phyloP scores from a whole-genome alignment of 805 yeast species.

The Lachancea meyersii region DNA sequence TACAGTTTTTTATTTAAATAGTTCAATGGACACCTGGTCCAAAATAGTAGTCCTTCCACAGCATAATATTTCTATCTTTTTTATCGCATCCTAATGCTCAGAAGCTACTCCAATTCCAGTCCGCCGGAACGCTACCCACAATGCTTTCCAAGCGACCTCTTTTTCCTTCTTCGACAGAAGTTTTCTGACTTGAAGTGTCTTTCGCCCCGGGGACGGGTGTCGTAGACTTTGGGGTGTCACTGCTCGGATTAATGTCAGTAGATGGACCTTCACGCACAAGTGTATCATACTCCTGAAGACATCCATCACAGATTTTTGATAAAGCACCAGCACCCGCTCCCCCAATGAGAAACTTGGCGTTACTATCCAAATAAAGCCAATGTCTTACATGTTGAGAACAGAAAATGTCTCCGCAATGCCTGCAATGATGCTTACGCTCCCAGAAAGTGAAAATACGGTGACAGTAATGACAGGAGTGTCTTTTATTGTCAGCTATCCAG shows the following conservation, averaged over 20 bases:
- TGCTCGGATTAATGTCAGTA: not conserved
- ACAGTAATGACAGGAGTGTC: conserved; percentile 64
- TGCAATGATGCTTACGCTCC: conserved; percentile 78
- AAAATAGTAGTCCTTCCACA: not conserved
- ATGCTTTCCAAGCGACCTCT: conserved; percentile 26
- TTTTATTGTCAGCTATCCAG: conserved; percentile 68
- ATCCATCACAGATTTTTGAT: conserved; percentile 63
- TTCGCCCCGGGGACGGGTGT: conserved; percentile 3
- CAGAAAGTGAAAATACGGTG: conserved; percentile 62
- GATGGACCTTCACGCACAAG: conserved; percentile 31
- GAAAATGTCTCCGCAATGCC: conserved; percentile 77
- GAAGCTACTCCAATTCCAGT: conserved; percentile 77
- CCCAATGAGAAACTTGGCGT: conserved; percentile 61
- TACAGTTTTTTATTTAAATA: not conserved
- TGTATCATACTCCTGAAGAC: conserved; percentile 56
- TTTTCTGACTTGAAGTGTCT: not conserved
- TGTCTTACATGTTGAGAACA: conserved; percentile 64
- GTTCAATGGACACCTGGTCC: conserved; percentile 3
- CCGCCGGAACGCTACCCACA: conserved; percentile 58
- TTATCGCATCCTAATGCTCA: conserved; percentile 21
- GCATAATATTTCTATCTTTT: conserved; percentile 1
- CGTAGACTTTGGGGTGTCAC: conserved; percentile 1
- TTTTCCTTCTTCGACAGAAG: conserved; percentile 29
- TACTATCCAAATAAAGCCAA: conserved; percentile 46
- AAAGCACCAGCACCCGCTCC: conserved; percentile 52